These are phyloP conservation scores for Hymenotorrendiella dingleyae DNA, from an alignment of 2,329 filamentous ascomycete genomes.

Conservation along the genomic window DNA sequence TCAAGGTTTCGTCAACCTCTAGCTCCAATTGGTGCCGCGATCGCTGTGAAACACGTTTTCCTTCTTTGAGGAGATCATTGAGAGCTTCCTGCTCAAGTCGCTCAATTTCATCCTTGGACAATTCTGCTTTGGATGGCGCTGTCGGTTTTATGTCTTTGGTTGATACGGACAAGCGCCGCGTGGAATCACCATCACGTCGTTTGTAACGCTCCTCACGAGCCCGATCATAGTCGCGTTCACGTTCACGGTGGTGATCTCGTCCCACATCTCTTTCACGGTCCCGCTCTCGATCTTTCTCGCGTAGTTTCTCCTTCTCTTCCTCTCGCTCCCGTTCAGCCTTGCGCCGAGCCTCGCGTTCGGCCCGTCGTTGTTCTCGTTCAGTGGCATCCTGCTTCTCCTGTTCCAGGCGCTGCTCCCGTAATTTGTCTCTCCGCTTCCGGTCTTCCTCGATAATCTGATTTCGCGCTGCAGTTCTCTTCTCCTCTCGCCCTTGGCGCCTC, in stretches of 20 bases:
- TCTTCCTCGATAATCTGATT: conserved; percentile 41
- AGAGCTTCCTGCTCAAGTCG: conserved; percentile 31
- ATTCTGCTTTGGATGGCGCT: conserved; percentile 17
- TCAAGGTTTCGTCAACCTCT: conserved; percentile 30
- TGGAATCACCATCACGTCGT: conserved; percentile 19
- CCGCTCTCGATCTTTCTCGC: conserved; percentile 22
- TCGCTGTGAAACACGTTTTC: conserved; percentile 25
- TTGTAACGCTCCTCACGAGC: conserved; percentile 24
- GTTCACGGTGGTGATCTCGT: conserved; percentile 30
- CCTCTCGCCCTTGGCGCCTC: conserved; percentile 53
- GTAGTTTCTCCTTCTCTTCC: conserved; percentile 11
- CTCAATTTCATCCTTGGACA: conserved; percentile 30
- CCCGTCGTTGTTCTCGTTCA: conserved; percentile 9
- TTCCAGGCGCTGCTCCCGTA: conserved; percentile 24
- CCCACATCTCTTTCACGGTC: conserved; percentile 33
- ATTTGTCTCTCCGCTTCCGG: conserved; percentile 37
- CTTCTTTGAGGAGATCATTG: conserved; percentile 30
- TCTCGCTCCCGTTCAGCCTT: conserved; percentile 17
- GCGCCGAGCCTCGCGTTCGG: conserved; percentile 21
- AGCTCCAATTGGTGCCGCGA: conserved; percentile 28
- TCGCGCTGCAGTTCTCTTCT: conserved; percentile 40
- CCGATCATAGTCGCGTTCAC: conserved; percentile 15
- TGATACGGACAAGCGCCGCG: conserved; percentile 12
- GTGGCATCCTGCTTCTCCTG: conserved; percentile 19
- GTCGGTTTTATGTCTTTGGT: conserved; percentile 10